Conservation (phyloP, 164 flowering plant genomes). For the Stephania japonica region DNA sequence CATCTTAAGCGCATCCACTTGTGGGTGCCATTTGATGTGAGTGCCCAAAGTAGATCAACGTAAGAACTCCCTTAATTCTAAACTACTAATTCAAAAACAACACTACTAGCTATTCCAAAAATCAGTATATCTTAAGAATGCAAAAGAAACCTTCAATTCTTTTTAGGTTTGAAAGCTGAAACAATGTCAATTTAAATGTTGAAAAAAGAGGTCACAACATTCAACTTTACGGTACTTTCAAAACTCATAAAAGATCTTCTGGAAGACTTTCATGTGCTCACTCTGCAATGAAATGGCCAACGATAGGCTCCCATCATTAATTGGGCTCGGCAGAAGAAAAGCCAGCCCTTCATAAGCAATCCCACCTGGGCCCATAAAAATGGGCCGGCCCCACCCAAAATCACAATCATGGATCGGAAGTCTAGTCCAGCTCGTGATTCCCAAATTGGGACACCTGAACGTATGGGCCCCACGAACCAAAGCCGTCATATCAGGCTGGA, state of each 20-base stretch:
- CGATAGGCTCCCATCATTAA: conserved; percentile 44
- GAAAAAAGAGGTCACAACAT: not conserved
- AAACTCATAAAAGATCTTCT: conserved; percentile 35
- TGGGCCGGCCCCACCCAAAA: conserved; percentile 56
- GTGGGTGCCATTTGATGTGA: too few species aligned
- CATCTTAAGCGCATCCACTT: too few species aligned
- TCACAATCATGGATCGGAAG: conserved; percentile 35
- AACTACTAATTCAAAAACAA: too few species aligned
- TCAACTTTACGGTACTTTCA: not conserved
- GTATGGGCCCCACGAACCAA: conserved; percentile 50
- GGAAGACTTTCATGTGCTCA: conserved; percentile 42
- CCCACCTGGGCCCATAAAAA: conserved; percentile 53
- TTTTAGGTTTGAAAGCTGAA: not conserved
- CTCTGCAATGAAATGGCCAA: conserved; percentile 43
- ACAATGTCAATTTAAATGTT: not conserved
- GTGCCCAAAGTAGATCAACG: too few species aligned
- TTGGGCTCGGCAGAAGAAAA: conserved; percentile 41
- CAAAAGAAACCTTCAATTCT: too few species aligned
- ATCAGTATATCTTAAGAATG: too few species aligned
- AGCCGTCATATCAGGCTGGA: conserved; percentile 51
- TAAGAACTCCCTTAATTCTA: too few species aligned
- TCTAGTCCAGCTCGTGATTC: conserved; percentile 40
- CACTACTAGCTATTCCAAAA: too few species aligned
- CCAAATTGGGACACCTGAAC: conserved; percentile 40
- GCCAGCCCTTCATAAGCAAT: conserved; percentile 49